A percentile compares a stretch with the other conserved stretches of the same genome.
Evolutionary conservation across 108 stramenopile genomes (phyloP).

Genomic region (Poteriospumella lacustris): DNA sequence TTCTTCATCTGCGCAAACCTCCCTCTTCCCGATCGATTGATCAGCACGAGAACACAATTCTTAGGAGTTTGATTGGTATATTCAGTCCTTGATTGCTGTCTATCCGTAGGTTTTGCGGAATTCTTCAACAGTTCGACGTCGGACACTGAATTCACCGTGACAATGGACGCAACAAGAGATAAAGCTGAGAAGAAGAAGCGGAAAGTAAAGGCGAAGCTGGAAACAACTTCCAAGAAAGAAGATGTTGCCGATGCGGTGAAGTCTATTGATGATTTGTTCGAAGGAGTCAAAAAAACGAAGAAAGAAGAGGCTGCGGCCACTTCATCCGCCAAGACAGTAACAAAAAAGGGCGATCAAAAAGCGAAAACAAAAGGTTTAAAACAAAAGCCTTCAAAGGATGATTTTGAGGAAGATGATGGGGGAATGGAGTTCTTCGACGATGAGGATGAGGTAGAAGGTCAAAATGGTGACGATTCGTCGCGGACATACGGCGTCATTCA

Average conservation of each 20-base stretch:
- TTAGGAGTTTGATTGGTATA: too few relatives aligned
- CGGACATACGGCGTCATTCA: neutral
- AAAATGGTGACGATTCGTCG: neutral
- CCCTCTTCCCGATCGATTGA: too few relatives aligned
- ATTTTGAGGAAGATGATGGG: neutral
- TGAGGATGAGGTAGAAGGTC: neutral
- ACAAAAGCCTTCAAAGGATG: neutral
- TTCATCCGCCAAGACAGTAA: neutral
- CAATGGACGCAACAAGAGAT: too few relatives aligned
- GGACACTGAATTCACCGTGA: too few relatives aligned
- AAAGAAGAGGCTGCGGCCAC: neutral
- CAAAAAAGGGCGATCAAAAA: neutral
- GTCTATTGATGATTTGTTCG: neutral
- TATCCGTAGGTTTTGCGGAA: too few relatives aligned
- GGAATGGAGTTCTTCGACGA: neutral
- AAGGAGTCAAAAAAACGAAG: neutral
- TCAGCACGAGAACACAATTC: too few relatives aligned
- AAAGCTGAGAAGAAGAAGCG: too few relatives aligned
- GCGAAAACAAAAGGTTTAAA: neutral
- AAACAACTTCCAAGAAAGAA: too few relatives aligned
- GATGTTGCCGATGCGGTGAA: neutral
- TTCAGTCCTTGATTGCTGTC: too few relatives aligned
- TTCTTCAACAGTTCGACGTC: too few relatives aligned
- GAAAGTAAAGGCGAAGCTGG: too few relatives aligned
- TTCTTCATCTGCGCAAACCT: too few relatives aligned